phyloP scores from a whole-genome alignment of 352 stramenopile species.

The Phytophthora cryptogea region DNA sequence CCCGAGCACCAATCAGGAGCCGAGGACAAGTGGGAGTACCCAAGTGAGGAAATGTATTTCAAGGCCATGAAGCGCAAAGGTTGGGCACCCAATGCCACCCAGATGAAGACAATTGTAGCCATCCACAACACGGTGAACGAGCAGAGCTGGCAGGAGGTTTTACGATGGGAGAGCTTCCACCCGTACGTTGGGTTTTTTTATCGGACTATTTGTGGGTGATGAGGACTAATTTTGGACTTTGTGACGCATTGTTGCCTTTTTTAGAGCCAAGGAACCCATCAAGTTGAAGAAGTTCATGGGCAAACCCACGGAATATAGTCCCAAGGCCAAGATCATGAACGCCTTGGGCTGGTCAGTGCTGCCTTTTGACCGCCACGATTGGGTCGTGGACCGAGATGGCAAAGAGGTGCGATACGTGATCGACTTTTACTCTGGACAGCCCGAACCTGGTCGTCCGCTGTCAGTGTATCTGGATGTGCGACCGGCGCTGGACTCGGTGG shows the following conservation, averaged over 20 bases:
- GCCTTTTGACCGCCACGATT: slow-evolving; percentile 99
- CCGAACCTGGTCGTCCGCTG: slow-evolving; percentile 67
- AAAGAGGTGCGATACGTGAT: slow-evolving; percentile 97
- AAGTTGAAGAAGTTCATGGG: slow-evolving; percentile 95
- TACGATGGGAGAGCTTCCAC: slow-evolving; percentile 90
- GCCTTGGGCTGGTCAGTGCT: slow-evolving; percentile 86
- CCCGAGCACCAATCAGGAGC: slow-evolving; percentile 59
- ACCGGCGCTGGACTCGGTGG: slow-evolving; percentile 93
- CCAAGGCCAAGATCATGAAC: slow-evolving; percentile 94
- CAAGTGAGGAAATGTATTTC: slow-evolving; percentile 97
- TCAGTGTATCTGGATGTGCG: slow-evolving; percentile 97
- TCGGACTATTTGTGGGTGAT: neutral
- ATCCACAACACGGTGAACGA: slow-evolving; percentile 99
- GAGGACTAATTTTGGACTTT: slow-evolving; percentile 2
- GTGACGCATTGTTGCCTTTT: slow-evolving; percentile 6
- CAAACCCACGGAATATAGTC: slow-evolving; percentile 93
- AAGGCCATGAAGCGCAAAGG: slow-evolving; percentile 98
- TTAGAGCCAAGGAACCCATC: slow-evolving; percentile 51
- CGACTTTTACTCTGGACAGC: slow-evolving; percentile 98
- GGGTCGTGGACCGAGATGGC: slow-evolving; percentile 93
- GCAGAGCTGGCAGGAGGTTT: slow-evolving; percentile 93
- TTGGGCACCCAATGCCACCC: slow-evolving; percentile 88
- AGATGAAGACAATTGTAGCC: slow-evolving; percentile 96
- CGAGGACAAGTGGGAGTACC: slow-evolving; percentile 94
- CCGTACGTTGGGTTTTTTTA: slow-evolving; percentile 32